Conservation (phyloP, 257 asterid species). For the Marsdenia floribunda region DNA sequence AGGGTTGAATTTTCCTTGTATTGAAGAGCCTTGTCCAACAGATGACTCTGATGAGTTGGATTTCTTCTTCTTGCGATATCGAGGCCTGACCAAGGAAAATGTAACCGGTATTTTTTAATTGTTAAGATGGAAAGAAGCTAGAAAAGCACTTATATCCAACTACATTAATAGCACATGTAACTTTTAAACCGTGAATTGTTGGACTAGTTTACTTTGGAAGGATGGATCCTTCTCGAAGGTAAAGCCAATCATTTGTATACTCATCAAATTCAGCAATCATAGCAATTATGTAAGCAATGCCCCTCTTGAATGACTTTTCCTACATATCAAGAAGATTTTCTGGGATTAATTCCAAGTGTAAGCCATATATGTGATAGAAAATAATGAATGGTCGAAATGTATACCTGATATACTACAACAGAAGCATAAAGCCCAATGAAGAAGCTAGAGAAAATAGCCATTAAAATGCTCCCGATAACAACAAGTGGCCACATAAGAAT, state of each 20-base stretch:
- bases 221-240: conserved; percentile 85
- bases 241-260: conserved; percentile 94
- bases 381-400: background rate
- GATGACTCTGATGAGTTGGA: conserved; percentile 49
- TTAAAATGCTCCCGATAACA: conserved; percentile 68
- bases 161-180: background rate
- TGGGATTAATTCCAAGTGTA: background rate
- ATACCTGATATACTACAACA: conserved; percentile 81
- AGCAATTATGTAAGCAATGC: conserved; percentile 71
- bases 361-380: background rate
- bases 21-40: conserved; percentile 34
- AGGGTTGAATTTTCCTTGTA: conserved; percentile 37
- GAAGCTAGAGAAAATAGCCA: conserved; percentile 68
- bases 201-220: conserved; percentile 67
- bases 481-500: conserved; percentile 93
- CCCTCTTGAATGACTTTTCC: conserved; percentile 84
- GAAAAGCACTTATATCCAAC: background rate
- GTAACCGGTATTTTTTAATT: conserved; percentile 16
- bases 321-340: conserved; percentile 24
- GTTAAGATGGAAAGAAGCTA: background rate
- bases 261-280: conserved; percentile 97
- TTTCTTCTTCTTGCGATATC: conserved; percentile 51
- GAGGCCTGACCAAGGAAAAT: conserved; percentile 56
- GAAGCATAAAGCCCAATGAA: conserved; percentile 87
- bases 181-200: background rate